Evolutionary conservation across 805 yeast species (phyloP).

Genomic region (Sporopachydermia quercuum): DNA sequence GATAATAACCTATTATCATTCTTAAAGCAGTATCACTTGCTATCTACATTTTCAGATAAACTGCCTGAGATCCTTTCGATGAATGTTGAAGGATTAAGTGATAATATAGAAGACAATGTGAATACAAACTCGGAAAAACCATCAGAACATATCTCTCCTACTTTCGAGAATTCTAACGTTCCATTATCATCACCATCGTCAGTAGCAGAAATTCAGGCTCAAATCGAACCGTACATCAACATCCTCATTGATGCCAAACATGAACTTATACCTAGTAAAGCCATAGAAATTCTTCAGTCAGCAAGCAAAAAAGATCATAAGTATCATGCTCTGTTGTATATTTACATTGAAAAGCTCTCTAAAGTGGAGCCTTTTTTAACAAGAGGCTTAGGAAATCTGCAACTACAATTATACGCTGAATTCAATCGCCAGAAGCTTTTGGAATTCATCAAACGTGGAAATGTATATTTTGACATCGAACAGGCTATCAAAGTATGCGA

Average conservation of each 20-base stretch:
- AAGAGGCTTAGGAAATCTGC: constrained; percentile 47
- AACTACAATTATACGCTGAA: constrained; percentile 49
- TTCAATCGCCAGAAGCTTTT: constrained; percentile 41
- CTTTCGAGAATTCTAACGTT: too few species aligned
- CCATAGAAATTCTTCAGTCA: constrained; percentile 30
- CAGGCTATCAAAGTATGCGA: constrained; percentile 57
- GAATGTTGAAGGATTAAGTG: constrained; percentile 6
- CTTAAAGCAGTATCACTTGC: constrained; percentile 46
- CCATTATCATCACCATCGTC: too few species aligned
- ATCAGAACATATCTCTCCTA: too few species aligned
- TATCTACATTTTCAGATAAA: constrained; percentile 30
- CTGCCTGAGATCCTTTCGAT: constrained; percentile 29
- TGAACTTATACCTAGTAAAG: constrained; percentile 39
- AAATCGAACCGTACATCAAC: constrained; percentile 30
- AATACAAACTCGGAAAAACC: not conserved
- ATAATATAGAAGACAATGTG: not conserved
- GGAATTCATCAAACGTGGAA: constrained; percentile 40
- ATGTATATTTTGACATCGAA: constrained; percentile 52
- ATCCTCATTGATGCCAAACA: constrained; percentile 50
- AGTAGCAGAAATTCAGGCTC: constrained; percentile 23
- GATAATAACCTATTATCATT: constrained; percentile 43
- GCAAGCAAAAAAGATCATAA: constrained; percentile 15
- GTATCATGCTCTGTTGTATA: constrained; percentile 38
- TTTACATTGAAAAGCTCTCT: constrained; percentile 50
- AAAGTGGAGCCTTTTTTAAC: constrained; percentile 39